phyloP scores from a whole-genome alignment of 371 early-diverging fungal genomes.

The Funneliformis caledonium region DNA sequence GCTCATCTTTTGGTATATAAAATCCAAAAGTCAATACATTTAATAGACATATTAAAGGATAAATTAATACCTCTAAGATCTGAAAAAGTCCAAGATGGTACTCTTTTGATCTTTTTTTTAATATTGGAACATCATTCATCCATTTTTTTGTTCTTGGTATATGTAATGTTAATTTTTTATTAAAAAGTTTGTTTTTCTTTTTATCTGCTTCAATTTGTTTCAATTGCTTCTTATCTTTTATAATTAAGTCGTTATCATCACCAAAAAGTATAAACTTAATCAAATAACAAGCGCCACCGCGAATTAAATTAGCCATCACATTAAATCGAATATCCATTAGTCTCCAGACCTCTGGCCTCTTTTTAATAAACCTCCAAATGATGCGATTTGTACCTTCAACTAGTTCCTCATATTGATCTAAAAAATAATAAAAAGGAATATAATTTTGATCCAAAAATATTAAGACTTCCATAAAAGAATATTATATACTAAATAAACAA shows the following conservation, averaged over 20 bases:
- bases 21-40: too few relatives aligned
- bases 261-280: background rate
- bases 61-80: too few relatives aligned
- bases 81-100: too few relatives aligned
- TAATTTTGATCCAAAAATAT: too few relatives aligned
- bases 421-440: too few relatives aligned
- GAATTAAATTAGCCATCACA: background rate
- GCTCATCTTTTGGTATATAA: too few relatives aligned
- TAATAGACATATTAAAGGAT: too few relatives aligned
- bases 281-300: background rate
- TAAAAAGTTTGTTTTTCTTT: background rate
- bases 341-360: background rate
- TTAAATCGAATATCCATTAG: background rate
- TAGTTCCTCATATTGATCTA: background rate
- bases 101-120: too few relatives aligned
- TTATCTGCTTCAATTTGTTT: background rate
- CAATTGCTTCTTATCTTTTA: background rate
- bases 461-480: background rate
- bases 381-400: background rate
- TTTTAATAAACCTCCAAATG: background rate
- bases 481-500: background rate
- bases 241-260: background rate
- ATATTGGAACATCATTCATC: background rate
- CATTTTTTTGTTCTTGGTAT: background rate
- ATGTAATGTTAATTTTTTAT: conserved; percentile 5